Percentiles rank a stretch among this genome's conserved stretches.
phyloP scores from a whole-genome alignment of 2,329 filamentous ascomycete species.

The Pochonia chlamydosporia region DNA sequence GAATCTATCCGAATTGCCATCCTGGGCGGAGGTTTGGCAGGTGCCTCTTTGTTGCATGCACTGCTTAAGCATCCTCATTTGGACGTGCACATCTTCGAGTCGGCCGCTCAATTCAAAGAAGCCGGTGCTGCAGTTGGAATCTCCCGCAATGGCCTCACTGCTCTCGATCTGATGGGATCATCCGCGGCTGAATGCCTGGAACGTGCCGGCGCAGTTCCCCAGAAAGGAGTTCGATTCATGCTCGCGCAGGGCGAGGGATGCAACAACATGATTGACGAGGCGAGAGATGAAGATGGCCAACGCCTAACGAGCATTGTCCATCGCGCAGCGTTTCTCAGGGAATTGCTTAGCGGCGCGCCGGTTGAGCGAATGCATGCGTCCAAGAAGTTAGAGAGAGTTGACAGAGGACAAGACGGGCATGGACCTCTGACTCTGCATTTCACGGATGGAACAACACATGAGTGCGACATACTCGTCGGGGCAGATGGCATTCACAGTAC shows the following conservation, averaged over 20 bases:
- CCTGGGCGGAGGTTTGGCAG: constrained; percentile 17
- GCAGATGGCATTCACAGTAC: constrained; percentile 17
- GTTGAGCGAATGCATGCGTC: constrained; percentile 5
- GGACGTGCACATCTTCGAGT: constrained; percentile 17
- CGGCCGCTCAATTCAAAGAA: constrained; percentile 16
- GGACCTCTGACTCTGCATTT: constrained; percentile 10
- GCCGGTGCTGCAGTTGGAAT: constrained; percentile 18
- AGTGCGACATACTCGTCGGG: constrained; percentile 16
- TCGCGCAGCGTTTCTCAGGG: constrained; percentile 14
- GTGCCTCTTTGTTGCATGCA: constrained; percentile 15
- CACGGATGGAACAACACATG: constrained; percentile 9
- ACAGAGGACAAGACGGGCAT: neutral
- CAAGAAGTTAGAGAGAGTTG: constrained; percentile 11
- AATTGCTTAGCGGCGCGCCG: constrained; percentile 13
- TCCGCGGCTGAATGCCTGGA: constrained; percentile 8
- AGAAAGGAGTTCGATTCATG: constrained; percentile 10
- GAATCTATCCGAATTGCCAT: constrained; percentile 13
- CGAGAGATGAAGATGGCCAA: neutral
- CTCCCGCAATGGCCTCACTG: constrained; percentile 8
- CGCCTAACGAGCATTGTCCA: constrained; percentile 12
- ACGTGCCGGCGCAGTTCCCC: constrained; percentile 13
- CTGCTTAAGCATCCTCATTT: constrained; percentile 12
- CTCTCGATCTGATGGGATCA: constrained; percentile 11
- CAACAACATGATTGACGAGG: constrained; percentile 3
- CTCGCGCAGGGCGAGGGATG: constrained; percentile 9